These are phyloP conservation scores for Amanita pseudoporphyria DNA, from an alignment of 768 basidiomycete genomes.

Conservation along the genomic window DNA sequence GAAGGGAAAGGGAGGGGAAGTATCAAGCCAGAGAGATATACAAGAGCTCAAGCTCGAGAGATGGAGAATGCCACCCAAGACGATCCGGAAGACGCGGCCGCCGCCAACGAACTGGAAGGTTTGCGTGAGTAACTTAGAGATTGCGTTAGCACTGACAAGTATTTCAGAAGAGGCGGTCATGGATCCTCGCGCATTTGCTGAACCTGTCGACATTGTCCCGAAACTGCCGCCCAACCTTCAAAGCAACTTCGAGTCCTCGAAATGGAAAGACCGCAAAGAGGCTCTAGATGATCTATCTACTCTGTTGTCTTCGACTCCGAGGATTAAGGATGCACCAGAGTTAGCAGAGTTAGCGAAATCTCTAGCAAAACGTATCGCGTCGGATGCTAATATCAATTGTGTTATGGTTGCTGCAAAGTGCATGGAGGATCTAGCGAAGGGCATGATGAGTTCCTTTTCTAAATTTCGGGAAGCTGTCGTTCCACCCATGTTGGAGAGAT, in stretches of 20 bases:
- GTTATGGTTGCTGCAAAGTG: slow-evolving; percentile 83
- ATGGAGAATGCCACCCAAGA: slow-evolving; percentile 35
- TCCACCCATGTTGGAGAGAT: slow-evolving; percentile 69
- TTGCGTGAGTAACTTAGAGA: slow-evolving; percentile 10
- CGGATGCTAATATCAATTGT: slow-evolving; percentile 92
- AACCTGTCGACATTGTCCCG: slow-evolving; percentile 69
- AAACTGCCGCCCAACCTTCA: slow-evolving; percentile 73
- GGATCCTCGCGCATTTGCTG: slow-evolving; percentile 74
- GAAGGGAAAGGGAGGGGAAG: slow-evolving; percentile 80
- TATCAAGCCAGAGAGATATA: slow-evolving; percentile 71
- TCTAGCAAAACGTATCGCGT: slow-evolving; percentile 70
- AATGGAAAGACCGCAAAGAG: slow-evolving; percentile 98
- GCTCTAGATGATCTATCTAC: slow-evolving; percentile 75
- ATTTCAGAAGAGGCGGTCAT: slow-evolving; percentile 39
- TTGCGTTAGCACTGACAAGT: slow-evolving; percentile 1
- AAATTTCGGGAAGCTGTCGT: slow-evolving; percentile 66
- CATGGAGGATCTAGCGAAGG: slow-evolving; percentile 79
- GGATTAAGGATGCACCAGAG: slow-evolving; percentile 74
- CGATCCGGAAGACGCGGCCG: slow-evolving; percentile 1
- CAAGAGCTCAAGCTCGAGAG: slow-evolving; percentile 69
- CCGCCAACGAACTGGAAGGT: slow-evolving; percentile 18
- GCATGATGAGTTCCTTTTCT: slow-evolving; percentile 65
- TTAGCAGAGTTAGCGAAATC: slow-evolving; percentile 68
- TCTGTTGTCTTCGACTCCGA: slow-evolving; percentile 57
- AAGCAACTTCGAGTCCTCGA: slow-evolving; percentile 71